Evolutionary conservation across 2,329 filamentous ascomycete genomes (phyloP).

Genomic region (Epichloe baconii): DNA sequence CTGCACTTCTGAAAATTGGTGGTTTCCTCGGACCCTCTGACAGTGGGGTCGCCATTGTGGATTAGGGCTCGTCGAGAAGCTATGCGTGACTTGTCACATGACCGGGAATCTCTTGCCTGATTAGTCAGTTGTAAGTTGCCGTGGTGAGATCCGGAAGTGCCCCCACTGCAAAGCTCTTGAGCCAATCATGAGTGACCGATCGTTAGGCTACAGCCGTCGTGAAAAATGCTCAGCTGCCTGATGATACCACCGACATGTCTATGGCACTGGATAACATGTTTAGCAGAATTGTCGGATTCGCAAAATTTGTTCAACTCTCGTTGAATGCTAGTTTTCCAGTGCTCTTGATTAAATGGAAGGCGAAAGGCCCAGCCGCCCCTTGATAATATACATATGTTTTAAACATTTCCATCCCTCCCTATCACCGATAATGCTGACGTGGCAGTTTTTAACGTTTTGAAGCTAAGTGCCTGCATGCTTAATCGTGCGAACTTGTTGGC

Average conservation of each 20-base stretch:
- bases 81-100: conserved; percentile 15
- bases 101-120: background rate
- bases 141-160: background rate
- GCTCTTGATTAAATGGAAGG: conserved; percentile 5
- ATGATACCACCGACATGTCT: too few species aligned
- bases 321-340: conserved; percentile 7
- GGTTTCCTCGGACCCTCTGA: conserved; percentile 10
- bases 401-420: background rate
- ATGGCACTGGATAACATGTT: background rate
- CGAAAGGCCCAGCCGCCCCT: background rate
- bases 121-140: background rate
- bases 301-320: background rate
- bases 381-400: conserved; percentile 4
- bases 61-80: conserved; percentile 17
- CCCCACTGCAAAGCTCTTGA: background rate
- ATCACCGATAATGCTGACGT: background rate
- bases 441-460: background rate
- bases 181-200: background rate
- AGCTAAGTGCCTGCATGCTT: background rate
- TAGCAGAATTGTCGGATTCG: background rate
- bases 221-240: too few species aligned
- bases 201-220: background rate
- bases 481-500: background rate
- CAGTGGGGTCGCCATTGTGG: conserved; percentile 9
- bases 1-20: conserved; percentile 14